These are phyloP conservation scores for Mycena maculata DNA, from an alignment of 768 basidiomycete species.

Conservation along the genomic window DNA sequence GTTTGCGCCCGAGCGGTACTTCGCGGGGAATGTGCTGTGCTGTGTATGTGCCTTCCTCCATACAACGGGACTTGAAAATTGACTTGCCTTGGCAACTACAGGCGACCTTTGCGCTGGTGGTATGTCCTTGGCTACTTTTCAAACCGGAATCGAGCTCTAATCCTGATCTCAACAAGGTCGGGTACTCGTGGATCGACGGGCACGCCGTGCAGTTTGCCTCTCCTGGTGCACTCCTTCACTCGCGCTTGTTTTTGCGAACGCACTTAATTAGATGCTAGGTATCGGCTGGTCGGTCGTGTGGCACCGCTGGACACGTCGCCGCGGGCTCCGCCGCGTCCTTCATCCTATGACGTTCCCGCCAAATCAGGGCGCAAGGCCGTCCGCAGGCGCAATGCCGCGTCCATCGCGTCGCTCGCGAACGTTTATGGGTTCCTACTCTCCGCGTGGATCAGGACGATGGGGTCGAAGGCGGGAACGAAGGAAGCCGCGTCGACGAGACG, in stretches of 20 bases:
- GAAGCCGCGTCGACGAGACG: conserved; percentile 14
- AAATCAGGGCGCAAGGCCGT: conserved; percentile 59
- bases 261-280: conserved; percentile 11
- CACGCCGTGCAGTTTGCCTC: conserved; percentile 57
- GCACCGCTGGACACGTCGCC: conserved; percentile 62
- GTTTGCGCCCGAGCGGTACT: conserved; percentile 54
- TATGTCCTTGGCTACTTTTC: conserved; percentile 9
- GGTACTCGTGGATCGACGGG: conserved; percentile 69
- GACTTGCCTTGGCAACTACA: too few relatives aligned
- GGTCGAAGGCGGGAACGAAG: conserved; percentile 23
- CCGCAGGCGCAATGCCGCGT: conserved; percentile 33
- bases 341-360: conserved; percentile 65
- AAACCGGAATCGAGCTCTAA: neutral
- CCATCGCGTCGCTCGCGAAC: conserved; percentile 52
- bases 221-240: conserved; percentile 54
- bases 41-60: conserved; percentile 46
- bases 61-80: too few relatives aligned
- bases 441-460: conserved; percentile 50
- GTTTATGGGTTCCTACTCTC: conserved; percentile 56
- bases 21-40: conserved; percentile 51
- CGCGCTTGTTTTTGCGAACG: conserved; percentile 35
- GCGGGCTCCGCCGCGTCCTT: conserved; percentile 64
- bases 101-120: conserved; percentile 56
- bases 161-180: conserved; percentile 39
- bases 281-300: conserved; percentile 66